Conservation (phyloP, 2,329 filamentous ascomycete genomes). For the Neocatenulostroma microsporum region DNA sequence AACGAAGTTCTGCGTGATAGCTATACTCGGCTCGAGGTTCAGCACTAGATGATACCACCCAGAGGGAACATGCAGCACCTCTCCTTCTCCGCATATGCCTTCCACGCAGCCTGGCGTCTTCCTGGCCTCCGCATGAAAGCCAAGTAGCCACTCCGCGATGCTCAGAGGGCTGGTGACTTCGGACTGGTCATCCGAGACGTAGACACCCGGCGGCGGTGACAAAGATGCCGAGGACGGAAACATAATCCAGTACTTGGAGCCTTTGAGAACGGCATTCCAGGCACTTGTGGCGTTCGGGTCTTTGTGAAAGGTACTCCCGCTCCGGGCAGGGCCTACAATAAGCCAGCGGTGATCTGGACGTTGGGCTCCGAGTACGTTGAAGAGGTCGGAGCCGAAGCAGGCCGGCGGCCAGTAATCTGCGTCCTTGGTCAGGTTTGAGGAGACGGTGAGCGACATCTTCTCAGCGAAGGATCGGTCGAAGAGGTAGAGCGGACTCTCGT, state of each 20-base stretch:
- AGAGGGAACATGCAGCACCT: conserved; percentile 84
- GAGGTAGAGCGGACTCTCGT: conserved; percentile 87
- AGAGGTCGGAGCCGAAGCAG: conserved; percentile 81
- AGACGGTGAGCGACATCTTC: conserved; percentile 67
- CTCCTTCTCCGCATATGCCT: conserved; percentile 74
- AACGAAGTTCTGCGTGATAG: conserved; percentile 93
- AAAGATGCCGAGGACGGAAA: conserved; percentile 63
- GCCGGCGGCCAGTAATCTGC: conserved; percentile 69
- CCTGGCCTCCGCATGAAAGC: conserved; percentile 79
- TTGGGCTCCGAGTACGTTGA: conserved; percentile 66
- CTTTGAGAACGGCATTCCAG: conserved; percentile 89
- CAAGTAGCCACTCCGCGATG: conserved; percentile 92
- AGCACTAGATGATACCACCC: conserved; percentile 98
- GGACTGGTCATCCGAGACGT: conserved; percentile 77
- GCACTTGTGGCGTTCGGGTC: conserved; percentile 65
- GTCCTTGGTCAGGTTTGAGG: conserved; percentile 29
- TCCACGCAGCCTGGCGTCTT: conserved; percentile 69
- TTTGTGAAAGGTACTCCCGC: conserved; percentile 93
- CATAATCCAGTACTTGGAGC: conserved; percentile 98
- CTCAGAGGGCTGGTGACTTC: conserved; percentile 91
- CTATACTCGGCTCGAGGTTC: conserved; percentile 76
- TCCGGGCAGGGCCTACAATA: conserved; percentile 78
- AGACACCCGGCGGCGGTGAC: conserved; percentile 76
- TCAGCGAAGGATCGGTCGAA: conserved; percentile 82
- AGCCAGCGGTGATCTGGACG: conserved; percentile 87